These are phyloP conservation scores for Oenanthe sinensis DNA, from an alignment of 129 eudicot species.

Conservation along the genomic window DNA sequence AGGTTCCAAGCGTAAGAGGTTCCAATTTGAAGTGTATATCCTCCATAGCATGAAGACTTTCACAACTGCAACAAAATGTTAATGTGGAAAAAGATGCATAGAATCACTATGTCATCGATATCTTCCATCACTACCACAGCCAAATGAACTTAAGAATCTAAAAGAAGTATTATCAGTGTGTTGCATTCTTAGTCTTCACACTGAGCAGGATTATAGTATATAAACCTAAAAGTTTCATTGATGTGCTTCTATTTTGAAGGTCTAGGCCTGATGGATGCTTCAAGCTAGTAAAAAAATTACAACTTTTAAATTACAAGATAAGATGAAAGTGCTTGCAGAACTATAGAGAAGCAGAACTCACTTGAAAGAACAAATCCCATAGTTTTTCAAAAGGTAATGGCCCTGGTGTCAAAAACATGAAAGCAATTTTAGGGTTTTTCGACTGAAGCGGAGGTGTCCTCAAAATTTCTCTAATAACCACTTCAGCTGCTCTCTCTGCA, in stretches of 20 bases:
- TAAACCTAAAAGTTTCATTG: background rate
- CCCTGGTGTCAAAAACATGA: conserved; percentile 55
- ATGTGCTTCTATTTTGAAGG: background rate
- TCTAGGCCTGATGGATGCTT: background rate
- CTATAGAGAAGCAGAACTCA: conserved; percentile 18
- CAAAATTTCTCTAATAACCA: conserved; percentile 45
- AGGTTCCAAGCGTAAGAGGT: background rate
- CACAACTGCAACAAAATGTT: background rate
- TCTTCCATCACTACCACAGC: background rate
- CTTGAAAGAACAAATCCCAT: conserved; percentile 62
- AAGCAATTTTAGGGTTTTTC: conserved; percentile 49
- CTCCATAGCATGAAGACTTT: background rate
- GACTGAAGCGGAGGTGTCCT: conserved; percentile 28
- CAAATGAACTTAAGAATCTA: background rate
- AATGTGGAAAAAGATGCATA: background rate
- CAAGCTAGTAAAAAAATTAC: background rate
- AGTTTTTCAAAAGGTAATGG: conserved; percentile 54
- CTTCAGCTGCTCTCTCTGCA: conserved; percentile 44
- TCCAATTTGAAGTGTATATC: background rate
- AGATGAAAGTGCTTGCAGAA: background rate
- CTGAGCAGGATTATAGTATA: background rate
- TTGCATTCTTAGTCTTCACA: background rate
- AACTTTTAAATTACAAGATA: background rate
- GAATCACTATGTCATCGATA: background rate
- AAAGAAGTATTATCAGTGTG: background rate